These are phyloP conservation scores for Verticillium isaacii DNA, from an alignment of 2,329 filamentous ascomycete species.

Conservation along the genomic window DNA sequence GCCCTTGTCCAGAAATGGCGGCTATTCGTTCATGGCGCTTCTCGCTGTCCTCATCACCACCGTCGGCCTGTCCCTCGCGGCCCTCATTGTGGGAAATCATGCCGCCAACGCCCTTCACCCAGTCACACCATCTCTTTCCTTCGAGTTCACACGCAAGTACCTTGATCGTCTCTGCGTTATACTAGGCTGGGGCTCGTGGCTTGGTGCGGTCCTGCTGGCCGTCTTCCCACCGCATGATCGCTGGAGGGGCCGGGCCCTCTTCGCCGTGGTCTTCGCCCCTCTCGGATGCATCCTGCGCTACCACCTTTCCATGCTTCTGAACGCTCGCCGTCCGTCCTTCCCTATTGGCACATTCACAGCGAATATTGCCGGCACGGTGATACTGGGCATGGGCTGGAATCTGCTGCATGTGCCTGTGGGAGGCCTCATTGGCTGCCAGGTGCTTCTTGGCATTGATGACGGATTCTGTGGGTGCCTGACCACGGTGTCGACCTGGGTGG, in stretches of 20 bases:
- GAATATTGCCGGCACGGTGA: conserved; percentile 71
- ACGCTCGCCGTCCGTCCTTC: conserved; percentile 61
- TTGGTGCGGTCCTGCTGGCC: conserved; percentile 68
- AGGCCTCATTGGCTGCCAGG: conserved; percentile 59
- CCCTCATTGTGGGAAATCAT: conserved; percentile 69
- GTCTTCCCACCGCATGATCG: conserved; percentile 65
- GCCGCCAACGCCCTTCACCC: conserved; percentile 59
- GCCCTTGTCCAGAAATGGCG: conserved; percentile 54
- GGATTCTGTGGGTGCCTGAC: conserved; percentile 65
- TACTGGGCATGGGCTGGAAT: conserved; percentile 75
- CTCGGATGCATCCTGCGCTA: conserved; percentile 72
- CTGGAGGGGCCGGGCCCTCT: conserved; percentile 74
- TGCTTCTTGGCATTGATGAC: conserved; percentile 62
- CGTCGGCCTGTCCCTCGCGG: conserved; percentile 63
- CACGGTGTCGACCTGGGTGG: conserved; percentile 64
- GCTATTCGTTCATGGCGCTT: conserved; percentile 79
- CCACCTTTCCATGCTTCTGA: conserved; percentile 68
- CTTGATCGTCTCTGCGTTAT: conserved; percentile 61
- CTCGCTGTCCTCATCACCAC: conserved; percentile 71
- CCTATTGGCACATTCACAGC: conserved; percentile 82
- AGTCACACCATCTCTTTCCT: conserved; percentile 56
- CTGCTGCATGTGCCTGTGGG: conserved; percentile 61
- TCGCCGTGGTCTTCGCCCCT: conserved; percentile 79
- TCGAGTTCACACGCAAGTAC: conserved; percentile 48
- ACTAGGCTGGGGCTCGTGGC: conserved; percentile 70